Percentiles rank a stretch among this genome's conserved stretches.
Evolutionary conservation across 83 land plant species (phyloP).

Genomic region (Thuja plicata): DNA sequence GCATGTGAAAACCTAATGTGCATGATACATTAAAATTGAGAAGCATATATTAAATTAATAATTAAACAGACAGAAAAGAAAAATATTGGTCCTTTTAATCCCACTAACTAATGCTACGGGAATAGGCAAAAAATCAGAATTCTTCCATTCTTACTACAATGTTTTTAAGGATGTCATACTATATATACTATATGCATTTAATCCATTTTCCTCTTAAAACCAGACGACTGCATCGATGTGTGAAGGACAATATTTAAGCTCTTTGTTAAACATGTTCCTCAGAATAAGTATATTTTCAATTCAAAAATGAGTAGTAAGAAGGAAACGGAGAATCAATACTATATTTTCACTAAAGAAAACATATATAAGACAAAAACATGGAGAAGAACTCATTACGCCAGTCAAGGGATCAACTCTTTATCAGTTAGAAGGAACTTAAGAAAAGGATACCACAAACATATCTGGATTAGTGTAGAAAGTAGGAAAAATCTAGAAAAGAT

Average conservation of each 20-base stretch:
- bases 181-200: not conserved
- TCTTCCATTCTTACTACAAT: not conserved
- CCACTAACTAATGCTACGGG: not conserved
- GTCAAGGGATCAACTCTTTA: not conserved
- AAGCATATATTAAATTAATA: not conserved
- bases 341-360: not conserved
- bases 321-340: not conserved
- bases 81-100: not conserved
- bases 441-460: not conserved
- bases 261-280: not conserved
- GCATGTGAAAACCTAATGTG: not conserved
- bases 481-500: not conserved
- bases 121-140: not conserved
- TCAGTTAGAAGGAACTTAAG: not conserved
- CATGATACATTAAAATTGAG: not conserved
- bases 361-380: not conserved
- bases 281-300: not conserved
- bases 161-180: not conserved
- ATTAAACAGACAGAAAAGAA: not conserved
- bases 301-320: not conserved
- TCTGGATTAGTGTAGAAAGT: not conserved
- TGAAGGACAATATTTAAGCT: not conserved
- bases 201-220: not conserved
- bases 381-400: not conserved
- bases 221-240: not conserved